Evolutionary conservation across 371 early-diverging fungal genomes (phyloP), one percentile per base, ranked within the genome.

Genomic region (Sporodiniella umbellata): DNA sequence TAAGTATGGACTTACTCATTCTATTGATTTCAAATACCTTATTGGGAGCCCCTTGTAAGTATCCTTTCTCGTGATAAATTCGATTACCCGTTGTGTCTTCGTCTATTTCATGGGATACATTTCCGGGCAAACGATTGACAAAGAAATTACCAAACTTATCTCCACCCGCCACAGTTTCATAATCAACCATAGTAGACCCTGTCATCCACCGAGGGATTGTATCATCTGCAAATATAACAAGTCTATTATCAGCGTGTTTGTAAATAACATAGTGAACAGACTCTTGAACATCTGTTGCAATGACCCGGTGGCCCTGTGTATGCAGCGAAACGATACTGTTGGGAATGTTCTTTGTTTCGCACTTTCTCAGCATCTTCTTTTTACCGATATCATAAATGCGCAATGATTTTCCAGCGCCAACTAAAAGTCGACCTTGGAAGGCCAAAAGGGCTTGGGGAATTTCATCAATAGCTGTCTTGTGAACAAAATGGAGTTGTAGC

Each of bases 71-170:
- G 53, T 83, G 87, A 25, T 88, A 65, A 17, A 92, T 73, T 43
- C 87, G 81, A 49, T 85, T 87, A 8, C 93, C 95, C 3, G 92
- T 85, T 1, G 89, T 87, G 52, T 95, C 98, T 31, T 91, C 89
- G 42, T 95, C 95, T 28, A 95, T 65, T 48, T 89, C 89, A 38
- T 84, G 73, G 23, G 80, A 80, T 8, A 75, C 59, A 14, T 78
- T 76, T 17, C 62, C 54, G 0, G 94, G 87, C 43, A 93, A 65
- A 31, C 98, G 85, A 48, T 84, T 58, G 11, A 93, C 86, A 56
- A 83, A 86, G 28, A 99, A 69, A 54, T 93, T 94, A 23, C 99
- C 99, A 78, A 98, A 98, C 69, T 95, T 95, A 79, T 99, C 99
- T 10, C 91, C 96, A 19, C 84, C 90, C 1, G 85, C 93, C 0